phyloP scores from a whole-genome alignment of 106 monocot genomes.

The Dendrobium chrysotoxum region DNA sequence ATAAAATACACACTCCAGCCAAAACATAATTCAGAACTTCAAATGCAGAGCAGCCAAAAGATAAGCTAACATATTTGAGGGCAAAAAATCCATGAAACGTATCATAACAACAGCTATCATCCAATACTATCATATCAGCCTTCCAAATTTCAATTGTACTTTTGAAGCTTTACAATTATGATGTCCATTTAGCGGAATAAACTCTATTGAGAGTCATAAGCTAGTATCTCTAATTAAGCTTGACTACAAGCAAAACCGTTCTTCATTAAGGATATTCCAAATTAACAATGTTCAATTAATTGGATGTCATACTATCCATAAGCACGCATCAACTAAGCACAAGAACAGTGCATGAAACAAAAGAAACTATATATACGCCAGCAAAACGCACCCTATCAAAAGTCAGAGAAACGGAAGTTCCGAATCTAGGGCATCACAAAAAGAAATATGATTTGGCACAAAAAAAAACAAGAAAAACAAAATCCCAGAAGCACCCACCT shows the following conservation, averaged over 20 bases:
- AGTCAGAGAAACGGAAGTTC: background rate
- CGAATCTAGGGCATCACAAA: slow-evolving; percentile 24
- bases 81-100: background rate
- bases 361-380: background rate
- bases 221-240: background rate
- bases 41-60: background rate
- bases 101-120: background rate
- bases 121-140: background rate
- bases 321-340: background rate
- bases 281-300: background rate
- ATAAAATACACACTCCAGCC: background rate
- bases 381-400: background rate
- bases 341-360: background rate
- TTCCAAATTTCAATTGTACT: background rate
- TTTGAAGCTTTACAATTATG: background rate
- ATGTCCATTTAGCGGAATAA: background rate
- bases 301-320: background rate
- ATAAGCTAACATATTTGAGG: background rate
- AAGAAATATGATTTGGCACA: background rate
- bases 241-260: background rate
- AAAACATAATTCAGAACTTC: background rate
- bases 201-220: background rate
- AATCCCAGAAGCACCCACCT: slow-evolving; percentile 16
- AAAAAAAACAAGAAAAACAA: background rate
- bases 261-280: slow-evolving; percentile 1